Evolutionary conservation across 2,329 filamentous ascomycete species (phyloP).

Genomic region (Didymella arachidicola): DNA sequence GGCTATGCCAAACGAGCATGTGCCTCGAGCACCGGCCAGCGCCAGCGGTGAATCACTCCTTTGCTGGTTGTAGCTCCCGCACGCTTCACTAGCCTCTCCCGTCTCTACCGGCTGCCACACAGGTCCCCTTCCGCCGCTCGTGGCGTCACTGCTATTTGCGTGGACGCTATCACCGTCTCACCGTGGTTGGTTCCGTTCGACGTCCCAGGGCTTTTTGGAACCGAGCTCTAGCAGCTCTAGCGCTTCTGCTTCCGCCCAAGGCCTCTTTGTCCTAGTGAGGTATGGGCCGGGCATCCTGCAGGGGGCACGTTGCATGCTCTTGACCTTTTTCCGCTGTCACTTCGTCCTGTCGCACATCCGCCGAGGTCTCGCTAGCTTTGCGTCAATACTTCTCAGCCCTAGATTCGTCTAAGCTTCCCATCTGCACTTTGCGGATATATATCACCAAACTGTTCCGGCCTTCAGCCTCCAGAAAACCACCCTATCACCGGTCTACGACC

Average conservation of each 20-base stretch:
- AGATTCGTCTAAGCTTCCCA: constrained; percentile 40
- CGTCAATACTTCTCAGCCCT: constrained; percentile 25
- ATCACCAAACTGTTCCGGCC: constrained; percentile 41
- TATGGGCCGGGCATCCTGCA: constrained; percentile 40
- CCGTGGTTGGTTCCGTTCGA: constrained; percentile 42
- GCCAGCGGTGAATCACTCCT: constrained; percentile 45
- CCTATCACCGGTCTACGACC: constrained; percentile 46
- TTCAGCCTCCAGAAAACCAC: constrained; percentile 37
- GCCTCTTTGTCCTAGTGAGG: constrained; percentile 48
- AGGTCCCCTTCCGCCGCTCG: constrained; percentile 39
- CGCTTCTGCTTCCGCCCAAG: constrained; percentile 43
- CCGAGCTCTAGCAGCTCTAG: constrained; percentile 50
- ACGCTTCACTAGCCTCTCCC: constrained; percentile 49
- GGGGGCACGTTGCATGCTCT: constrained; percentile 43
- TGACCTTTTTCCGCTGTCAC: constrained; percentile 23
- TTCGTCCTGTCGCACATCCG: constrained; percentile 23
- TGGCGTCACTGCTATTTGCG: constrained; percentile 50
- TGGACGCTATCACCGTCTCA: constrained; percentile 34
- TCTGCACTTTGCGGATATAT: constrained; percentile 44
- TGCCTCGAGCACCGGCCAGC: constrained; percentile 40
- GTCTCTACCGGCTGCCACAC: constrained; percentile 45
- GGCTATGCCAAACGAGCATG: constrained; percentile 52
- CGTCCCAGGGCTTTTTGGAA: constrained; percentile 38
- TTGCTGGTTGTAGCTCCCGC: constrained; percentile 48
- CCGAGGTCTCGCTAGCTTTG: constrained; percentile 20